Percentiles rank a stretch among this genome's conserved stretches.
phyloP scores from a whole-genome alignment of 2,329 filamentous ascomycete genomes.

The Dendryphion nanum region DNA sequence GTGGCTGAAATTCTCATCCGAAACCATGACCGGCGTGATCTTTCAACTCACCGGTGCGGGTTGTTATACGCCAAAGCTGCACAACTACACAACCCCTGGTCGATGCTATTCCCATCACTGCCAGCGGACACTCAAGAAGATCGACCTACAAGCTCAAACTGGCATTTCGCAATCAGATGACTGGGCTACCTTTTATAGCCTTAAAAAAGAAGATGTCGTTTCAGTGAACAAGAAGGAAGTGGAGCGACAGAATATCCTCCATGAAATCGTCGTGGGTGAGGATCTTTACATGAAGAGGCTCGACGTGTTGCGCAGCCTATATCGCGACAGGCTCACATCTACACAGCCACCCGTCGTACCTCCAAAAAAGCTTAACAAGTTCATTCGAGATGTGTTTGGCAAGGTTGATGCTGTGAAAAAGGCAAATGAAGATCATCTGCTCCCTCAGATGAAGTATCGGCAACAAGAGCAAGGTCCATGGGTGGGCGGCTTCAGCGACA shows the following conservation, averaged over 20 bases:
- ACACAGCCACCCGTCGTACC: constrained; percentile 79
- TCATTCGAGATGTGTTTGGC: constrained; percentile 83
- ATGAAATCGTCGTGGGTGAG: constrained; percentile 93
- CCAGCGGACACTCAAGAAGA: constrained; percentile 89
- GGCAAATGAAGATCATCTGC: constrained; percentile 87
- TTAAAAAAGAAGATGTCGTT: constrained; percentile 75
- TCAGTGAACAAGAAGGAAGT: constrained; percentile 79
- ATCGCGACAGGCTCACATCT: constrained; percentile 73
- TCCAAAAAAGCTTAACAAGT: constrained; percentile 73
- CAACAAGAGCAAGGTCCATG: constrained; percentile 97
- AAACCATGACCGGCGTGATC: constrained; percentile 80
- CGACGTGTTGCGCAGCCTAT: constrained; percentile 79
- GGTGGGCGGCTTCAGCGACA: constrained; percentile 90
- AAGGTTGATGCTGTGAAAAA: constrained; percentile 84
- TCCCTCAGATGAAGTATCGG: constrained; percentile 92
- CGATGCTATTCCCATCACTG: constrained; percentile 94
- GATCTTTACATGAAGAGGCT: constrained; percentile 88
- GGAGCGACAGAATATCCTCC: constrained; percentile 87
- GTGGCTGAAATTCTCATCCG: constrained; percentile 90
- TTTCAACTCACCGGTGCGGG: constrained; percentile 90
- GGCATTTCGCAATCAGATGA: constrained; percentile 67
- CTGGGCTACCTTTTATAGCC: constrained; percentile 85
- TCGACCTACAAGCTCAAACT: constrained; percentile 77
- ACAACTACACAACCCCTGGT: constrained; percentile 64
- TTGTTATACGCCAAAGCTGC: constrained; percentile 84